phyloP scores from a whole-genome alignment of 164 flowering plant genomes.

The Berberis vulgaris region DNA sequence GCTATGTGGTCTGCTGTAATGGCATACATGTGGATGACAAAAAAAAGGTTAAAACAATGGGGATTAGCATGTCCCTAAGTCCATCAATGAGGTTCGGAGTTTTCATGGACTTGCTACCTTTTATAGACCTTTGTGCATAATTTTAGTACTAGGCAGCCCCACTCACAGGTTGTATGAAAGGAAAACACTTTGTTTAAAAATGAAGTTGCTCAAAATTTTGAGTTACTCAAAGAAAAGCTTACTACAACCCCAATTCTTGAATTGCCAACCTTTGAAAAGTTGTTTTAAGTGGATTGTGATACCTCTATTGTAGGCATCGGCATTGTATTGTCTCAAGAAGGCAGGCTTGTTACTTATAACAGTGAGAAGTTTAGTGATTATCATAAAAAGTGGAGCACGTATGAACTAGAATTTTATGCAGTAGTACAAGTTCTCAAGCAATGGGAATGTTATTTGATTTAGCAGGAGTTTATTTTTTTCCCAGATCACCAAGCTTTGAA shows the following conservation, averaged over 20 bases:
- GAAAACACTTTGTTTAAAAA: not conserved
- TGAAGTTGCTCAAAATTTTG: not conserved
- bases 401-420: not conserved
- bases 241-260: not conserved
- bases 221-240: not conserved
- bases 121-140: not conserved
- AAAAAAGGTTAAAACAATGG: not conserved
- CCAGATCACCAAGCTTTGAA: constrained; percentile 1
- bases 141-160: not conserved
- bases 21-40: not conserved
- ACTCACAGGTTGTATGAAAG: not conserved
- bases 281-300: not conserved
- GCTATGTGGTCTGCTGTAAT: not conserved
- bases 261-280: not conserved
- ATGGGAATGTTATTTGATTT: not conserved
- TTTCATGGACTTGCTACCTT: not conserved
- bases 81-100: not conserved
- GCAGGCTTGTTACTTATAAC: too few relatives aligned
- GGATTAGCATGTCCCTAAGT: not conserved
- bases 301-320: not conserved
- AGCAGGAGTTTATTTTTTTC: not conserved
- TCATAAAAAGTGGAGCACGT: not conserved
- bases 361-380: not conserved
- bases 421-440: not conserved
- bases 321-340: not conserved